Evolutionary conservation across 2,329 filamentous ascomycete genomes (phyloP), one percentile per base, ranked within the genome.

Genomic region (Periconia sp.): DNA sequence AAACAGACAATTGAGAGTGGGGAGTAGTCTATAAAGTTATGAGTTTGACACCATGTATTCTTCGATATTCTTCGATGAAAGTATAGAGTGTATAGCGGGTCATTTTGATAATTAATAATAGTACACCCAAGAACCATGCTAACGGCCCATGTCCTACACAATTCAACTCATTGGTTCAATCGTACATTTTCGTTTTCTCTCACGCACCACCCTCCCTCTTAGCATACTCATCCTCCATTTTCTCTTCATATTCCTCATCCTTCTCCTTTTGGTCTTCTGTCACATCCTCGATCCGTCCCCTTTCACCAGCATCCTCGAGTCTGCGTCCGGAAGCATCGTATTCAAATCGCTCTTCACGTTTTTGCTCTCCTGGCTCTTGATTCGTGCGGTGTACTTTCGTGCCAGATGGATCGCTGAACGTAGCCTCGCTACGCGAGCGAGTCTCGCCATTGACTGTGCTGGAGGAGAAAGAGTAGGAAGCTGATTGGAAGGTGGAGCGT

Each of bases 161-260:
- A n/a, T n/a, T n/a, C n/a, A n/a, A n/a, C n/a, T n/a, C n/a, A n/a
- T n/a, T n/a, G n/a, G n/a, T n/a, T n/a, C n/a, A n/a, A n/a, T n/a
- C n/a, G n/a, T n/a, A 8, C 26, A 30, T n/a, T n/a, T 15, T 33
- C 22, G 10, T 15, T n/a, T 15, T 28, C 23, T 5, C 22, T 30
- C 53, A 73, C 29, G 71, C 71, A 31, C 71, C 71, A 8, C 72
- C 70, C 52, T 74, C 71, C 19, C 70, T 57, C 65, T 74, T 74
- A 2, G 71, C 72, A 56, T 73, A 74, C 48, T 74, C 72, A 1
- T 72, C 70, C 53, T 73, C 69, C 49, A 74, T 74, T 16, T 57
- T 60, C 54, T 73, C 67, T 45, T 68, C 66, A 48, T 71, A 73
- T 40, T 66, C 30, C 51, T 60, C 67, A 43, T 70, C 69, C 2